phyloP scores from a whole-genome alignment of 1,139 yeast genomes.

The Yamadazyma jaroonii region DNA sequence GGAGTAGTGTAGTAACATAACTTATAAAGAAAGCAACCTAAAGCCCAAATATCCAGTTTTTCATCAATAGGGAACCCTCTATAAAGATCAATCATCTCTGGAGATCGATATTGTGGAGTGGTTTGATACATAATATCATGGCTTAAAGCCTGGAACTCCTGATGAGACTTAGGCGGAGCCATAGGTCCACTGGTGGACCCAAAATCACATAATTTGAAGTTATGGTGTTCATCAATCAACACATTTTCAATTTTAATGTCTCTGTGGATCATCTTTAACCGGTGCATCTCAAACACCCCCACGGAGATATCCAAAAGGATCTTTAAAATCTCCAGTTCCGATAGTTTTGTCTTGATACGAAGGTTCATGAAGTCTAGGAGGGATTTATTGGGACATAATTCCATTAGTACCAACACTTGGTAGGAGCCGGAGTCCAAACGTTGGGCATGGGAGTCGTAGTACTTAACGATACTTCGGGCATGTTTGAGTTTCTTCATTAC shows the following conservation, averaged over 20 bases:
- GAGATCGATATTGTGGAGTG: conserved; percentile 95
- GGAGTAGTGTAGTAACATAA: conserved; percentile 94
- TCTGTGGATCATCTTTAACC: conserved; percentile 59
- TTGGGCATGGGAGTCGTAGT: conserved; percentile 77
- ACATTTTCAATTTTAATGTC: conserved; percentile 97
- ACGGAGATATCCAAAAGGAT: conserved; percentile 66
- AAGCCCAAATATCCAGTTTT: conserved; percentile 95
- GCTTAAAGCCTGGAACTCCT: conserved; percentile 66
- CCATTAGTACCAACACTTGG: conserved; percentile 78
- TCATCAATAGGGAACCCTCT: conserved; percentile 88
- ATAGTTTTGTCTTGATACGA: conserved; percentile 59
- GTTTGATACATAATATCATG: conserved; percentile 89
- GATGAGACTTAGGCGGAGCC: conserved; percentile 63
- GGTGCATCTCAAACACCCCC: conserved; percentile 75
- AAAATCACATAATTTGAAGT: conserved; percentile 86
- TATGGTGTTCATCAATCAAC: conserved; percentile 67
- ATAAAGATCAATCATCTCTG: conserved; percentile 92
- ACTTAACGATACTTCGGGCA: conserved; percentile 58
- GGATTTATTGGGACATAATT: conserved; percentile 69
- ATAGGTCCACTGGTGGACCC: conserved; percentile 74
- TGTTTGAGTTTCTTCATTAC: conserved; percentile 69
- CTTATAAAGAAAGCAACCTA: conserved; percentile 88
- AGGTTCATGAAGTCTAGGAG: conserved; percentile 74
- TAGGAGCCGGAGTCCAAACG: conserved; percentile 54
- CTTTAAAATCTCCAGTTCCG: conserved; percentile 59